These are phyloP conservation scores for Myxozyma geophila DNA, from an alignment of 805 yeast genomes.

Conservation along the genomic window DNA sequence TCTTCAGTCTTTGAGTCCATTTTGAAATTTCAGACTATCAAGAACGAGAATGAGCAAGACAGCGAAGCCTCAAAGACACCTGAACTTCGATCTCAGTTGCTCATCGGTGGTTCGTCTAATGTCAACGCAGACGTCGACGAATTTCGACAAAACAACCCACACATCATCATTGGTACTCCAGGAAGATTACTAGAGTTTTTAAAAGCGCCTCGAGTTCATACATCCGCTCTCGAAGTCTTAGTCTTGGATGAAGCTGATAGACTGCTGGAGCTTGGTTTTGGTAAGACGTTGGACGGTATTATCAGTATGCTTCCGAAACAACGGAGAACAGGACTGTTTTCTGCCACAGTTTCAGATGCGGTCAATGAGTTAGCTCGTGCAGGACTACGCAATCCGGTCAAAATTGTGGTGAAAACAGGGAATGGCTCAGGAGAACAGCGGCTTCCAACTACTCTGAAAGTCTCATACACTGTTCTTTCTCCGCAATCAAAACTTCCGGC, in stretches of 20 bases:
- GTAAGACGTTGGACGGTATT: constrained; percentile 67
- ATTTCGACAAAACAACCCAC: constrained; percentile 63
- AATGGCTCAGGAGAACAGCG: constrained; percentile 44
- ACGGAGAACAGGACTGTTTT: constrained; percentile 88
- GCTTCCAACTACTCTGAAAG: constrained; percentile 66
- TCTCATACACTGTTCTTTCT: constrained; percentile 62
- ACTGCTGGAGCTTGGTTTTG: constrained; percentile 76
- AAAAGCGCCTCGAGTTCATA: constrained; percentile 58
- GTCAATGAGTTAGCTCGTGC: constrained; percentile 78
- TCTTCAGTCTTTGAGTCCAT: constrained; percentile 65
- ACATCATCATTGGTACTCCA: constrained; percentile 87
- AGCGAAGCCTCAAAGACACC: background rate
- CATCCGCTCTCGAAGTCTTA: constrained; percentile 68
- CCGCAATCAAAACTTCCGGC: constrained; percentile 66
- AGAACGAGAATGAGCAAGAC: background rate
- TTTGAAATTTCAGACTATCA: constrained; percentile 50
- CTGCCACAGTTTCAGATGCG: constrained; percentile 89
- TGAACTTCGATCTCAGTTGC: constrained; percentile 49
- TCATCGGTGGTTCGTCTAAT: constrained; percentile 49
- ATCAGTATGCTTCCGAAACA: constrained; percentile 80
- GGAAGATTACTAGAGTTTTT: constrained; percentile 84
- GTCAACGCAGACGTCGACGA: constrained; percentile 70
- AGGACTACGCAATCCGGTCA: constrained; percentile 93
- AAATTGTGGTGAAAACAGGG: constrained; percentile 70
- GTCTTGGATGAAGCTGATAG: constrained; percentile 94